phyloP scores from a whole-genome alignment of 352 stramenopile genomes.

The Pythium coloratum region DNA sequence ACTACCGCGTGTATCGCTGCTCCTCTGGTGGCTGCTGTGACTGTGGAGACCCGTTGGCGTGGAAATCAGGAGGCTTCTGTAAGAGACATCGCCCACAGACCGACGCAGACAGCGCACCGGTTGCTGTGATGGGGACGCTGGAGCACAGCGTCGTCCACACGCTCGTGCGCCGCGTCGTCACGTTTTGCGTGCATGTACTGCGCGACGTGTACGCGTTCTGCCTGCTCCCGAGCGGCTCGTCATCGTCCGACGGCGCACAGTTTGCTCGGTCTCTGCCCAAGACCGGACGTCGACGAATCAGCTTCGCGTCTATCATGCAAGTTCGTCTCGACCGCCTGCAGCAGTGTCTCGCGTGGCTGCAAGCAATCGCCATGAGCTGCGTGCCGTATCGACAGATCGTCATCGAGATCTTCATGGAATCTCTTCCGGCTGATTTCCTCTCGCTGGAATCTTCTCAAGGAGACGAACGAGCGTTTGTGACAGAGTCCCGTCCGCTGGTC shows the following conservation, averaged over 20 bases:
- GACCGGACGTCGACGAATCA: conserved; percentile 39
- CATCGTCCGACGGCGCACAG: conserved; percentile 32
- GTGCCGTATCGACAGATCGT: conserved; percentile 65
- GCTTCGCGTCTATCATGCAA: conserved; percentile 49
- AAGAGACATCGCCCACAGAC: conserved; percentile 49
- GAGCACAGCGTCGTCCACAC: conserved; percentile 44
- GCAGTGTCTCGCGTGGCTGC: conserved; percentile 62
- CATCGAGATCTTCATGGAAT: conserved; percentile 55
- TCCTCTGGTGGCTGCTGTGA: conserved; percentile 81
- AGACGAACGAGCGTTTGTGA: background rate
- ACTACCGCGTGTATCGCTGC: conserved; percentile 82
- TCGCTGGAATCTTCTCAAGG: background rate
- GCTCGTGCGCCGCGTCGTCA: conserved; percentile 44
- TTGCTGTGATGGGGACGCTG: conserved; percentile 32
- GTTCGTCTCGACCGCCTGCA: conserved; percentile 57
- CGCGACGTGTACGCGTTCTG: conserved; percentile 56
- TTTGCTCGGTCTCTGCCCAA: conserved; percentile 41
- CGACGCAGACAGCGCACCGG: background rate
- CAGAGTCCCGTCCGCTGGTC: conserved; percentile 29
- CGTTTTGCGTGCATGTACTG: conserved; percentile 63
- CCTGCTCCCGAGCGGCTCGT: conserved; percentile 30
- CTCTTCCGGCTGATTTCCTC: conserved; percentile 47
- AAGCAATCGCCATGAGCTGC: conserved; percentile 74
- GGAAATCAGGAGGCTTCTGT: conserved; percentile 78
- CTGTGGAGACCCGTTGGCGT: conserved; percentile 78